A percentile compares a stretch with the other conserved stretches of the same genome.
Conservation (phyloP, 2,329 filamentous ascomycete species). For the Shiraia bambusicola region DNA sequence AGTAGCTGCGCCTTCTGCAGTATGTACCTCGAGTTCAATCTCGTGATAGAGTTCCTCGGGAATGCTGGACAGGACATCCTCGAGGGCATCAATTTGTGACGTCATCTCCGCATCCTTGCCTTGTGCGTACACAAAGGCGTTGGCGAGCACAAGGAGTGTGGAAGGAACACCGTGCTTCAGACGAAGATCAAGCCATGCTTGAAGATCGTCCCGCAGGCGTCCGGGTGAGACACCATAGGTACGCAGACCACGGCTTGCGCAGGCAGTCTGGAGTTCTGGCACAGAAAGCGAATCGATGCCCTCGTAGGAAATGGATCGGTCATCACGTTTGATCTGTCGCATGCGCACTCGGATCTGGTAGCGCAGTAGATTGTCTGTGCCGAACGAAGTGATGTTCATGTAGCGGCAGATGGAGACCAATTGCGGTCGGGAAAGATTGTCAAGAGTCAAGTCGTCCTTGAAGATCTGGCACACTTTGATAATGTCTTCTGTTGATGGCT, state of each 20-base stretch:
- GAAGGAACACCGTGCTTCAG: conserved; percentile 95
- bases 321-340: conserved; percentile 98
- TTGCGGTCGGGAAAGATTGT: conserved; percentile 94
- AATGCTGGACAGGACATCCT: conserved; percentile 88
- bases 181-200: conserved; percentile 91
- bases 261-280: conserved; percentile 86
- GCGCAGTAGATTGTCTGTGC: conserved; percentile 95
- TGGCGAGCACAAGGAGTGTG: conserved; percentile 91
- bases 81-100: conserved; percentile 88
- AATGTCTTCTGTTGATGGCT: conserved; percentile 83
- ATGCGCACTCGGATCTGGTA: conserved; percentile 97
- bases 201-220: conserved; percentile 82
- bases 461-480: conserved; percentile 99
- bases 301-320: conserved; percentile 90
- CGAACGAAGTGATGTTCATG: conserved; percentile 96
- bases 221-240: conserved; percentile 90
- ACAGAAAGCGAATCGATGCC: conserved; percentile 93
- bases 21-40: conserved; percentile 97
- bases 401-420: conserved; percentile 97
- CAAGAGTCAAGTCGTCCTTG: conserved; percentile 93
- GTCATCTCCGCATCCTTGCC: conserved; percentile 81
- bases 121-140: conserved; percentile 95
- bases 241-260: conserved; percentile 86
- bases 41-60: conserved; percentile 99
- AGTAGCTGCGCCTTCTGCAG: conserved; percentile 91